These are phyloP conservation scores for Alternaria brassicae DNA, from an alignment of 2,329 filamentous ascomycete species.

Conservation along the genomic window DNA sequence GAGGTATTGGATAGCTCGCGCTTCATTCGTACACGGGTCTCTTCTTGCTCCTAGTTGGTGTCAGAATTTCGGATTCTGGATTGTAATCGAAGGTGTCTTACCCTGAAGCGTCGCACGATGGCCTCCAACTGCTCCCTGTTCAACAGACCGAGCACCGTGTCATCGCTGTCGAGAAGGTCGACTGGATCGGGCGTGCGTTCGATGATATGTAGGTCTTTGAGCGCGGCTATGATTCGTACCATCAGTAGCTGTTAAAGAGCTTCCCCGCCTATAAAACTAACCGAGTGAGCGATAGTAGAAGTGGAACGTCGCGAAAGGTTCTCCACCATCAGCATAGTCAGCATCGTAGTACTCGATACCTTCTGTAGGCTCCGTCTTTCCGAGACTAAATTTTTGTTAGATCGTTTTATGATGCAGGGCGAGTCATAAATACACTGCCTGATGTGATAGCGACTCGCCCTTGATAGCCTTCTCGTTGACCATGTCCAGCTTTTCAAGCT, in stretches of 20 bases:
- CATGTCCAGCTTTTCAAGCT: slow-evolving; percentile 23
- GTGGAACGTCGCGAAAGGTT: slow-evolving; percentile 26
- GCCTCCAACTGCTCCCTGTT: slow-evolving; percentile 14
- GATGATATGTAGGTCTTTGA: slow-evolving; percentile 44
- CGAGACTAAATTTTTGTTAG: slow-evolving; percentile 7
- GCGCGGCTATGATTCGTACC: slow-evolving; percentile 1
- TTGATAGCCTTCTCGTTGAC: slow-evolving; percentile 28
- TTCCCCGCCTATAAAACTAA: neutral
- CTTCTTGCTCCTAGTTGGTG: neutral
- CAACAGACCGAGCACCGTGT: slow-evolving; percentile 6
- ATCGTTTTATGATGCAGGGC: neutral
- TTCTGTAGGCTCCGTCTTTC: slow-evolving; percentile 1
- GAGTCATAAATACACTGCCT: slow-evolving; percentile 12
- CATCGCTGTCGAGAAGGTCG: slow-evolving; percentile 9
- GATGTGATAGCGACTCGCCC: slow-evolving; percentile 19
- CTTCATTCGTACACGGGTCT: slow-evolving; percentile 4
- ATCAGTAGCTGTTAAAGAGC: neutral
- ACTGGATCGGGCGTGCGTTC: slow-evolving; percentile 29
- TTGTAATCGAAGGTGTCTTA: neutral
- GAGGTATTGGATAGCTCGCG: slow-evolving; percentile 8
- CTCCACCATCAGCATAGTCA: slow-evolving; percentile 2
- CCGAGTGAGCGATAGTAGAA: slow-evolving; percentile 31
- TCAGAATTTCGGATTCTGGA: neutral
- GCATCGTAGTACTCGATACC: slow-evolving; percentile 13
- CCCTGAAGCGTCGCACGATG: slow-evolving; percentile 7